A percentile compares a stretch with the other conserved stretches of the same genome.
Evolutionary conservation across 2,329 filamentous ascomycete genomes (phyloP).

Genomic region (Aspergillus felis): DNA sequence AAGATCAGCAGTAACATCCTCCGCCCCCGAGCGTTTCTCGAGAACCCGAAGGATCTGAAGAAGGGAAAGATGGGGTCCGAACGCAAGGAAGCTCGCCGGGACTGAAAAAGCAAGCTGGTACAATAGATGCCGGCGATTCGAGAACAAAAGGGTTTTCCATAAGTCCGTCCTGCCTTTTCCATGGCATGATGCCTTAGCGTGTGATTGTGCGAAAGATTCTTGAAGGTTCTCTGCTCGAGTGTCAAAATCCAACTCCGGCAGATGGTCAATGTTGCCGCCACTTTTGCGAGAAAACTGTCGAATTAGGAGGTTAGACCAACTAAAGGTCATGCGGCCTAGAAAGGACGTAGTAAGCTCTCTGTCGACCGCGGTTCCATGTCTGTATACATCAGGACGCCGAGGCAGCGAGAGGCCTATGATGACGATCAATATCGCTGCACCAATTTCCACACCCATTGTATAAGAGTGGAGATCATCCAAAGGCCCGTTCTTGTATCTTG

Average conservation of each 20-base stretch:
- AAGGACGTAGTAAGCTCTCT: constrained; percentile 59
- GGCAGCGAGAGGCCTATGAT: constrained; percentile 43
- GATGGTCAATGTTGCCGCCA: constrained; percentile 58
- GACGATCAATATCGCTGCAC: neutral
- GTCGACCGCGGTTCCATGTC: constrained; percentile 59
- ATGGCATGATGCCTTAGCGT: neutral
- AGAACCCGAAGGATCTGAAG: constrained; percentile 62
- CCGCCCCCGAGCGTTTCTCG: constrained; percentile 51
- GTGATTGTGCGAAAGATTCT: constrained; percentile 41
- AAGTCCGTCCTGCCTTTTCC: constrained; percentile 42
- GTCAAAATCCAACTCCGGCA: constrained; percentile 58
- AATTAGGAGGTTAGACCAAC: constrained; percentile 59
- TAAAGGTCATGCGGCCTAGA: constrained; percentile 60
- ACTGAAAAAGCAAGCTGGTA: constrained; percentile 59
- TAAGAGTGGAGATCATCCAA: neutral
- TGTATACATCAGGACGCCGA: constrained; percentile 64
- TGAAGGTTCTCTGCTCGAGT: constrained; percentile 52
- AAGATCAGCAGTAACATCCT: constrained; percentile 48
- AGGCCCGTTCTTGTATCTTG: neutral
- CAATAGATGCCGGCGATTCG: constrained; percentile 54
- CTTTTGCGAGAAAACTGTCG: constrained; percentile 53
- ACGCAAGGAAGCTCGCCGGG: constrained; percentile 55
- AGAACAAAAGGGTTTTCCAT: constrained; percentile 57
- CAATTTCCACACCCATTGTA: neutral
- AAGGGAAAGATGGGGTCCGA: constrained; percentile 67